phyloP scores from a whole-genome alignment of 306 rosid genomes.

The Datisca glomerata region DNA sequence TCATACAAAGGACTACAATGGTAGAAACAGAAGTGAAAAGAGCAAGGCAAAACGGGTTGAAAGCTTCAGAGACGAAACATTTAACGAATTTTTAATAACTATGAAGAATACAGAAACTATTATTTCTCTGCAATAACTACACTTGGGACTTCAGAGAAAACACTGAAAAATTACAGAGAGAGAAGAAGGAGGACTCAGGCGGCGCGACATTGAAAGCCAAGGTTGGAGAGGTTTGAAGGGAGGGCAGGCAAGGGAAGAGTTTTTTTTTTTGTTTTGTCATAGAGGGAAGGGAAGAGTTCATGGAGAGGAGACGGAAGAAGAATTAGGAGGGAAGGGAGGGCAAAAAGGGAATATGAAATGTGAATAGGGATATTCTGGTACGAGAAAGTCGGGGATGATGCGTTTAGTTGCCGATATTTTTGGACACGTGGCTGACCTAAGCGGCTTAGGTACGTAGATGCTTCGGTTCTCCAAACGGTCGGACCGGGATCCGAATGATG shows the following conservation, averaged over 20 bases:
- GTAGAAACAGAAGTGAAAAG: conserved; percentile 1
- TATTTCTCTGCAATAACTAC: background rate
- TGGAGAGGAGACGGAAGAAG: no score
- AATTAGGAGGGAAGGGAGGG: conserved; percentile 11
- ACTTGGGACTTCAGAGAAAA: background rate
- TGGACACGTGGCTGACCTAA: conserved; percentile 12
- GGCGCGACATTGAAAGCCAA: background rate
- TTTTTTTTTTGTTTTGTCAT: no score
- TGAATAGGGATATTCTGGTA: conserved; percentile 20
- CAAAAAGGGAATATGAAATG: conserved; percentile 9
- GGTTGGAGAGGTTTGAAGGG: background rate
- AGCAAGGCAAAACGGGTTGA: background rate
- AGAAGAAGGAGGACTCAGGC: background rate
- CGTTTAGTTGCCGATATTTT: background rate
- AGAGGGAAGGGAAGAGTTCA: no score
- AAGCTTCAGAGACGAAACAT: background rate
- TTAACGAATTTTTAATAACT: no score
- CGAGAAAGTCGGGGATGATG: background rate
- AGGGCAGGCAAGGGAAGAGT: background rate
- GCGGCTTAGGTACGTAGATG: no score
- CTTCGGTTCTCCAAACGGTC: no score
- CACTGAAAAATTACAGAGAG: background rate
- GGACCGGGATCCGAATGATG: no score
- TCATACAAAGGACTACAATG: conserved; percentile 5
- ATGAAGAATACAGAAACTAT: no score